phyloP scores from a whole-genome alignment of 805 yeast species.

The Novakomyces olei region DNA sequence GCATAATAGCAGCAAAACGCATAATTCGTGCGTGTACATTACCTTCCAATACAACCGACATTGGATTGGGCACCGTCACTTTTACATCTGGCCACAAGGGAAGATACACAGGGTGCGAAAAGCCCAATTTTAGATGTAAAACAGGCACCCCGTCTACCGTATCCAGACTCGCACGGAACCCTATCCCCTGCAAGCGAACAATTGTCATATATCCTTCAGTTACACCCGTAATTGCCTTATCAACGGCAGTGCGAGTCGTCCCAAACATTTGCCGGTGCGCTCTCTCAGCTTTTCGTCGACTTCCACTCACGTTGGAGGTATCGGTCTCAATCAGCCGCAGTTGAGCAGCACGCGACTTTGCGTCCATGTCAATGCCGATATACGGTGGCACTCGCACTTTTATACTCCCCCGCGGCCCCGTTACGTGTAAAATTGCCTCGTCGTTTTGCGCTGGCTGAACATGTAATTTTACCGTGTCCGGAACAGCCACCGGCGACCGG shows the following conservation, averaged over 20 bases:
- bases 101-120: conserved; percentile 55
- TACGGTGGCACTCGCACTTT: too few relatives aligned
- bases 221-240: conserved; percentile 67
- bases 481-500: too few relatives aligned
- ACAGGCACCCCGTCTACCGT: conserved; percentile 16
- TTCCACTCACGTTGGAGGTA: too few relatives aligned
- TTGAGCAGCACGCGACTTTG: too few relatives aligned
- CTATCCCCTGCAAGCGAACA: conserved; percentile 83
- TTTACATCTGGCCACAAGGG: conserved; percentile 55
- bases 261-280: conserved; percentile 89
- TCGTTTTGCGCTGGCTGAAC: too few relatives aligned
- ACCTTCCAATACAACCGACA: conserved; percentile 70
- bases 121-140: conserved; percentile 58
- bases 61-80: conserved; percentile 63
- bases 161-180: conserved; percentile 73
- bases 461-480: too few relatives aligned
- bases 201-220: conserved; percentile 82
- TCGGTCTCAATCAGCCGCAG: too few relatives aligned
- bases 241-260: conserved; percentile 56
- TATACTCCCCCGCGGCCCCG: too few relatives aligned
- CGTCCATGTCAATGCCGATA: too few relatives aligned
- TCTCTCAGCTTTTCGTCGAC: too few relatives aligned
- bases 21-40: conserved; percentile 69
- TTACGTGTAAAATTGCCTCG: too few relatives aligned
- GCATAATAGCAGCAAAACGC: conserved; percentile 67